Base-by-base conservation (phyloP, 345 rosid species). In the Euclidium syriacum region DNA sequence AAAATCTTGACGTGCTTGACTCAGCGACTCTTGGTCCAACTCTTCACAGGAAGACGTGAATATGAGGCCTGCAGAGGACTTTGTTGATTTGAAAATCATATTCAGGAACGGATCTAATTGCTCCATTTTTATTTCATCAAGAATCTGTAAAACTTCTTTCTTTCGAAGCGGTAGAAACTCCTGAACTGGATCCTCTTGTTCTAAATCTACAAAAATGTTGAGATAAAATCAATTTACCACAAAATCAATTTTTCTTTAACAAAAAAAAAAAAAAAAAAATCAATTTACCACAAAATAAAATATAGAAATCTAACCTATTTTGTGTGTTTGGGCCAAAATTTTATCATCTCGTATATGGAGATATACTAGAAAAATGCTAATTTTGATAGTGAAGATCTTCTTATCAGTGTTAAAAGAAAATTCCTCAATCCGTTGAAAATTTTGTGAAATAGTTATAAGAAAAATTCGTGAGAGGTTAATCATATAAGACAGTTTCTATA, bases 41-140 rank as follows among this genome's bases (percentile, higher is more conserved):
- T 82, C 87, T 35, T 87, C 85, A 19, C 83, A 74, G 0, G 66
- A 74, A 1, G 87, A 83, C 86, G 85, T 85, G 52, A 83, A 71
- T 40, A 90, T 78, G 3, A 90, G 52, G 7, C 73, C 90, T n/a
- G 60, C 59, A 6, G 79, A 80, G 14, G 17, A 62, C 76, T 53
- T 36, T 30, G 36, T 54, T 1, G 70, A 55, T 24, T 62, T 59
- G 9, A 48, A 58, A 0, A n/a, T n/a, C 23, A 4, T 1, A 9
- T 1, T 18, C 32, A 71, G 6, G 18, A 54, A 63, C 12, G 58
- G 39, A 36, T 48, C 70, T 0, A 68, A 61, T 18, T 47, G 48
- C 70, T 43, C 42, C 64, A 1, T 39, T 39, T 71, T 52, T n/a
- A 1, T 0, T 23, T 63, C 32, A 1, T 58, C 67, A 1, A 55